Evolutionary conservation across 2,329 filamentous ascomycete genomes (phyloP).

Genomic region (Alternaria sp.): DNA sequence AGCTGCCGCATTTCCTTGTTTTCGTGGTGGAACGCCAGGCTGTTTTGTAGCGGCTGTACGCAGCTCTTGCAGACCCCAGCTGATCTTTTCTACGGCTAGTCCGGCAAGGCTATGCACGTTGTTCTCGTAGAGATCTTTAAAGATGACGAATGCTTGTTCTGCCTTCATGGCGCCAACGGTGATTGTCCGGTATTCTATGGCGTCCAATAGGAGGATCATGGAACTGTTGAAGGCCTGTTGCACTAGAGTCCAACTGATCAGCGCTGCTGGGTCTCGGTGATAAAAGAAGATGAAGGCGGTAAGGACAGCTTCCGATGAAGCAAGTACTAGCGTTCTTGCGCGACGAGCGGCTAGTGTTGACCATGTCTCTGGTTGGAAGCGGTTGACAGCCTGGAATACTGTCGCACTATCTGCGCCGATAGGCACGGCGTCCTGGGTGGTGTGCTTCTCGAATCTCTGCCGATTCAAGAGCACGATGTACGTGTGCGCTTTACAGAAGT

Average conservation of each 20-base stretch:
- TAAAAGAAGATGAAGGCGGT: conserved; percentile 59
- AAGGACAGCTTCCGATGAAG: conserved; percentile 53
- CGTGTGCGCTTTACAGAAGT: conserved; percentile 59
- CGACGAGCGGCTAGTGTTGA: conserved; percentile 36
- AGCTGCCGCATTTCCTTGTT: conserved; percentile 9
- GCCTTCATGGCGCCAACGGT: conserved; percentile 40
- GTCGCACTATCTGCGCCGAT: conserved; percentile 7
- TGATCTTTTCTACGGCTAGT: conserved; percentile 55
- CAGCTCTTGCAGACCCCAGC: conserved; percentile 39
- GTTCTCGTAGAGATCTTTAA: conserved; percentile 53
- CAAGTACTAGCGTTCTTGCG: conserved; percentile 53
- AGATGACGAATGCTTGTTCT: conserved; percentile 53
- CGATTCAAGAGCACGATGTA: conserved; percentile 60
- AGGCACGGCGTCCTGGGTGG: not conserved
- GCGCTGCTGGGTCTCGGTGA: conserved; percentile 52
- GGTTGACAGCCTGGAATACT: conserved; percentile 26
- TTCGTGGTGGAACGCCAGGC: conserved; percentile 12
- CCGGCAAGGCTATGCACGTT: conserved; percentile 56
- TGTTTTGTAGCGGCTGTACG: conserved; percentile 19
- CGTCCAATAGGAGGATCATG: conserved; percentile 59
- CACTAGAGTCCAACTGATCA: conserved; percentile 59
- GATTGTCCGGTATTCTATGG: conserved; percentile 53
- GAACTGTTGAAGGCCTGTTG: conserved; percentile 61
- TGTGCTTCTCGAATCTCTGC: conserved; percentile 47
- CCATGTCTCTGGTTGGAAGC: conserved; percentile 21